Evolutionary conservation across 768 basidiomycete species (phyloP), one percentile per base, ranked within the genome.

Genomic region (Saitozyma sp.): DNA sequence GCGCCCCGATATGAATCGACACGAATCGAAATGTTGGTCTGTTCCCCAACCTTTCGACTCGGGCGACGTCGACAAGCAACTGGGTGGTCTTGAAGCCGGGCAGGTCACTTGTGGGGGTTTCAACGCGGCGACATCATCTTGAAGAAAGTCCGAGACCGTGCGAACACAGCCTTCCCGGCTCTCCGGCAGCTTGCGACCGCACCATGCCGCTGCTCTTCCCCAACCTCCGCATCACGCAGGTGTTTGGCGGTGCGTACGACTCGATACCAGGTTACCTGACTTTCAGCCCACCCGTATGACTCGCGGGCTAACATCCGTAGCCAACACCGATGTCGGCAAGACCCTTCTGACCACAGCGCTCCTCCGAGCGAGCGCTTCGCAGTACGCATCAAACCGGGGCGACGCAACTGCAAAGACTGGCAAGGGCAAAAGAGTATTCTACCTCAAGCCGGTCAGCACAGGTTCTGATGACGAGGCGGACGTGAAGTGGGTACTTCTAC

Each of bases 311-410:
- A 37, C 46, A 58, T 37, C 50, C 11, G 16, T 52, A 79, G 92
- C 94, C 0, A 96, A 95, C 80, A 98, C 95, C 2, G 88, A 92
- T 79, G 93, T 97, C 54, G 95, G 95, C 37, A 97, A 98, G 81
- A 96, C 94, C 0, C 84, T 97, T 61, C 82, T 97, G 58, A 89
- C 91, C 0, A 86, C 92, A 2, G 91, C 91, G 0, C 86, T 98
- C 42, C 85, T 88, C 50, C 84, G 90, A 42, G 88, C 90, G 0
- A 90, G 90, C n/a, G 87, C 87, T 0, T 76, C 83, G 3, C 59
- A 59, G 16, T 75, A 75, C 67, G 62, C 64, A 20, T 41, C 50
- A 16, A 17, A 55, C 3, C 8, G n/a, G 17, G 56, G 11, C 59
- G 67, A 2, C 63, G 73, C 52, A 54, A 29, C 29, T 2, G 60